These are phyloP conservation scores for Trametes cingulata DNA, from an alignment of 768 basidiomycete genomes.

Conservation along the genomic window DNA sequence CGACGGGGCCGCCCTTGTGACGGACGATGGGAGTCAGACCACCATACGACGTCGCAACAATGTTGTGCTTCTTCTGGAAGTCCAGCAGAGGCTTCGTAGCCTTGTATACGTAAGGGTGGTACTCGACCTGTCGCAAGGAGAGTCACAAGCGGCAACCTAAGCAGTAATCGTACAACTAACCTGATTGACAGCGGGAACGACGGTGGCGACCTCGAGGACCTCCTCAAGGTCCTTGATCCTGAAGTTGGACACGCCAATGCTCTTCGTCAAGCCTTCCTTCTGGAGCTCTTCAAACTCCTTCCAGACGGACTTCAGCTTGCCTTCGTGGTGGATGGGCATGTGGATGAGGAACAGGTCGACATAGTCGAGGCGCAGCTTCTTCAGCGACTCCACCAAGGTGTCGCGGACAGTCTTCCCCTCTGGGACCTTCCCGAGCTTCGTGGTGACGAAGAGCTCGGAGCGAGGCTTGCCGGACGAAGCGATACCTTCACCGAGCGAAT, in stretches of 20 bases:
- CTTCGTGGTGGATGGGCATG: conserved; percentile 27
- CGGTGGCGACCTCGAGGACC: conserved; percentile 44
- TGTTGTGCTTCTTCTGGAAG: conserved; percentile 27
- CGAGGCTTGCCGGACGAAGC: conserved; percentile 37
- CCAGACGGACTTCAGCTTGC: conserved; percentile 41
- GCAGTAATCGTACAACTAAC: conserved; percentile 35
- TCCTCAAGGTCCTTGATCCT: conserved; percentile 42
- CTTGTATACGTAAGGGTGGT: conserved; percentile 42
- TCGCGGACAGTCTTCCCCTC: conserved; percentile 38
- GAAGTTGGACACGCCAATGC: conserved; percentile 61
- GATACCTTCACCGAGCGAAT: conserved; percentile 38
- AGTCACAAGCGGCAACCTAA: too few species aligned
- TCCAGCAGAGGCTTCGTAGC: conserved; percentile 30
- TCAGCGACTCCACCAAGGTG: conserved; percentile 40
- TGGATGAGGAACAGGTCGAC: conserved; percentile 52
- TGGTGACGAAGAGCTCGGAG: conserved; percentile 44
- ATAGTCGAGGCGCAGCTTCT: conserved; percentile 41
- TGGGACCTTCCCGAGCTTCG: conserved; percentile 37
- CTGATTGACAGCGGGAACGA: conserved; percentile 57
- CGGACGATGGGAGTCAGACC: conserved; percentile 32
- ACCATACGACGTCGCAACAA: conserved; percentile 29
- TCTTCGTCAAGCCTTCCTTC: conserved; percentile 40
- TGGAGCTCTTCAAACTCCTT: conserved; percentile 43
- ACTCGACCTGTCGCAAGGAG: conserved; percentile 34
- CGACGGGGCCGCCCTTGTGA: conserved; percentile 39